Base-by-base conservation (phyloP, 257 asterid species). In the Solanum acaule region DNA sequence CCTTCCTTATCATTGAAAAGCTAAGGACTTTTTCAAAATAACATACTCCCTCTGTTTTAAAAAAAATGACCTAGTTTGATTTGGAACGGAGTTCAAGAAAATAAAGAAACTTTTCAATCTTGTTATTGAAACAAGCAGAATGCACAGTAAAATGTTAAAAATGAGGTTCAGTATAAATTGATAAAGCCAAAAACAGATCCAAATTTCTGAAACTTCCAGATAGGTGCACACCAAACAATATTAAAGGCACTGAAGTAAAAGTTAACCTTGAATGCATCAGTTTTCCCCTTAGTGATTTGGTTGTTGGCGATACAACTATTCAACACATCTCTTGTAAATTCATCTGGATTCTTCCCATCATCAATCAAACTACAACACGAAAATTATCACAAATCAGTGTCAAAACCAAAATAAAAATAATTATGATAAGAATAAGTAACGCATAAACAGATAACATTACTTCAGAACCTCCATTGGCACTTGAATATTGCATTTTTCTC, bases 331-430 rank as follows among this genome's bases (percentile, higher is more conserved):
- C 95, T 91, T 1, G 99, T 95, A 86, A 93, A 95, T 88, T 97
- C 98, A 91, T 96, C 98, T 25, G 99, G 99, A 87, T 97, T 97
- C 93, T 96, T 95, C 93, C 99, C 98, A 83, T 97, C 99, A 91
- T 97, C 99, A 44, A 97, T 95, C 91, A 97, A 94, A 91, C 98
- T 97, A 77, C 87, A 91, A 12, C 13, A 23, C 13, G 8, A 12
- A 76, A 63, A 34, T 76, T 75, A 65, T 25, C 83, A 25, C 34
- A 59, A 12, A 23, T 6, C 34, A 56, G 77, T 8, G 76, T 9
- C 18, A 8, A 86, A n/a, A 88, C 35, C 15, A 86, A 31, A 25
- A 16, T 0, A 4, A 83, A 4, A 83, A 1, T 46, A 46, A 16
- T 86, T 33, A 89, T 35, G 63, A 14, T 27, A 89, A 67, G 13